phyloP scores from a whole-genome alignment of 2,329 filamentous ascomycete species.

The Ophiostoma angusticollis region DNA sequence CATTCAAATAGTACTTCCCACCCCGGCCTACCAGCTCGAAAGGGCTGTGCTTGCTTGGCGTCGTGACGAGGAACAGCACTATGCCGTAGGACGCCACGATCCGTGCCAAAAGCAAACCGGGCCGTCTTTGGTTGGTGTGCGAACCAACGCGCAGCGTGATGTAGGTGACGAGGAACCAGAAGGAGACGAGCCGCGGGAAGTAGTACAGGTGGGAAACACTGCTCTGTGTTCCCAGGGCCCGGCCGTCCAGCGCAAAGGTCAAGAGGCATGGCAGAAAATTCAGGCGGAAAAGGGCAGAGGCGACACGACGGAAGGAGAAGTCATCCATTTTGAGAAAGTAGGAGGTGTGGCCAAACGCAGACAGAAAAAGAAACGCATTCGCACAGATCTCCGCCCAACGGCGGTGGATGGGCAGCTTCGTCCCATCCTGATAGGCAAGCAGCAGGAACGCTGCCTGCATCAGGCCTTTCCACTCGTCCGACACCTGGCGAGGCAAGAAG shows the following conservation, averaged over 20 bases:
- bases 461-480: conserved; percentile 54
- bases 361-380: conserved; percentile 49
- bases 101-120: conserved; percentile 12
- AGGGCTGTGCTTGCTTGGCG: background rate
- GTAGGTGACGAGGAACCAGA: conserved; percentile 50
- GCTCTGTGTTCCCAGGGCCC: conserved; percentile 31
- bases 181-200: conserved; percentile 44
- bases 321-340: conserved; percentile 45
- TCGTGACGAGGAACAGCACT: conserved; percentile 6
- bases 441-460: conserved; percentile 44
- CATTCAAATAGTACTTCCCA: background rate
- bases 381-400: conserved; percentile 40
- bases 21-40: conserved; percentile 2
- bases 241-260: conserved; percentile 35
- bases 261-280: conserved; percentile 43
- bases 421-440: conserved; percentile 41
- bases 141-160: conserved; percentile 32
- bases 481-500: conserved; percentile 41
- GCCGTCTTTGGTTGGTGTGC: conserved; percentile 27
- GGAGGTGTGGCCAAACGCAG: conserved; percentile 46
- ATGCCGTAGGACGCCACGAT: background rate
- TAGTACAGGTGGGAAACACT: conserved; percentile 34
- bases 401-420: conserved; percentile 37
- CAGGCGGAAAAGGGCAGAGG: conserved; percentile 39
- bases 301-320: conserved; percentile 41